A percentile compares a stretch with the other conserved stretches of the same genome.
These are phyloP conservation scores for Pleurotus ostreatus DNA, from an alignment of 768 basidiomycete genomes.

Conservation along the genomic window DNA sequence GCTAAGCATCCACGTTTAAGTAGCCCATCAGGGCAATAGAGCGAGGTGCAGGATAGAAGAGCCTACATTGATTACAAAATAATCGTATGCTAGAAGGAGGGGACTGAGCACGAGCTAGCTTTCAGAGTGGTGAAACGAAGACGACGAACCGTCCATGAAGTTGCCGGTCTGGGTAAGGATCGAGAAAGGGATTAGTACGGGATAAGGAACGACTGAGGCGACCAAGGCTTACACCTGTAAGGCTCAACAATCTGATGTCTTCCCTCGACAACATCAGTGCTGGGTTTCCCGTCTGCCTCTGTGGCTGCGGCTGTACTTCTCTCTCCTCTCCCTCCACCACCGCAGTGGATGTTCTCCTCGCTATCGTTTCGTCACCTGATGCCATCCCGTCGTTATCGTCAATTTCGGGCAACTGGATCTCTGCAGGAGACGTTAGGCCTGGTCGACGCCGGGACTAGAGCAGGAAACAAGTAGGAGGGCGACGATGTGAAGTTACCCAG, in stretches of 20 bases:
- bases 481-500: too few relatives aligned
- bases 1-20: conserved; percentile 27
- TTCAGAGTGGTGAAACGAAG: neutral
- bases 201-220: neutral
- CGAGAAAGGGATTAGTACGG: neutral
- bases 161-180: conserved; percentile 49
- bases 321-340: too few relatives aligned
- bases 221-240: conserved; percentile 54
- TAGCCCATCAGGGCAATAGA: neutral
- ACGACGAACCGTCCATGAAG: conserved; percentile 58
- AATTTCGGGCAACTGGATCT: too few relatives aligned
- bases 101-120: neutral
- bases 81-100: conserved; percentile 51
- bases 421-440: too few relatives aligned
- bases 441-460: too few relatives aligned
- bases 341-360: too few relatives aligned
- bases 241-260: conserved; percentile 58
- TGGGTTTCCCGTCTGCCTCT: conserved; percentile 13
- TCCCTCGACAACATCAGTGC: conserved; percentile 28
- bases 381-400: too few relatives aligned
- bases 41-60: neutral
- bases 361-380: too few relatives aligned
- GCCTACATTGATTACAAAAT: conserved; percentile 16
- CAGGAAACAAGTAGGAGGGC: too few relatives aligned
- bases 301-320: neutral